These are phyloP conservation scores for Fistulifera pelliculosa DNA, from an alignment of 108 stramenopile species.

Conservation along the genomic window DNA sequence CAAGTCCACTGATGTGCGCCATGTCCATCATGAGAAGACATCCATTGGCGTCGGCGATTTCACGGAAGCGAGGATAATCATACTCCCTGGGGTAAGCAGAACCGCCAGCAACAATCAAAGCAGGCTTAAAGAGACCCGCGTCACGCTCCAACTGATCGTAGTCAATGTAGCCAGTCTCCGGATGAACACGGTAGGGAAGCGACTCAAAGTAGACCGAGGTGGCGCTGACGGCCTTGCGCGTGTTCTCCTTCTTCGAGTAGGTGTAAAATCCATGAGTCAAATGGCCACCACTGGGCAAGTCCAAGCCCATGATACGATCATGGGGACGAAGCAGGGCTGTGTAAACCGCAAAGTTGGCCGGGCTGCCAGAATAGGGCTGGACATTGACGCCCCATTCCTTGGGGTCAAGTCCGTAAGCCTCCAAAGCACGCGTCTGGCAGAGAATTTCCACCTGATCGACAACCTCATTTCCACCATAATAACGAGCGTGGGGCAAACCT, in stretches of 20 bases:
- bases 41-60: slow-evolving; percentile 98
- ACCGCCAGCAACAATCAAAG: slow-evolving; percentile 95
- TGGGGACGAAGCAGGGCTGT: slow-evolving; percentile 94
- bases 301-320: slow-evolving; percentile 99
- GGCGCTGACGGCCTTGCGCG: slow-evolving; percentile 95
- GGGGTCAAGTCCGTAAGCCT: slow-evolving; percentile 92
- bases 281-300: slow-evolving; percentile 98
- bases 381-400: slow-evolving; percentile 99
- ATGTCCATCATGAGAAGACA: slow-evolving; percentile 98
- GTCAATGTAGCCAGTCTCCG: slow-evolving; percentile 93
- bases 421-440: slow-evolving; percentile 91
- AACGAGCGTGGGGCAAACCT: slow-evolving; percentile 96
- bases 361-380: slow-evolving; percentile 90
- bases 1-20: slow-evolving; percentile 98
- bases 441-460: slow-evolving; percentile 96
- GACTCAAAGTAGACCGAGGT: slow-evolving; percentile 99
- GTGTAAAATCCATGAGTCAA: slow-evolving; percentile 99
- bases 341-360: slow-evolving; percentile 99
- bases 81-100: slow-evolving; percentile 99
- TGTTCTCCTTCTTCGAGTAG: slow-evolving; percentile 94
- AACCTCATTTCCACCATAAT: slow-evolving; percentile 98
- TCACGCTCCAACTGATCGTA: slow-evolving; percentile 86
- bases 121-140: slow-evolving; percentile 97
- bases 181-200: slow-evolving; percentile 96
- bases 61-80: slow-evolving; percentile 95